Conservation (phyloP, 352 stramenopile species). For the Phytophthora sp. region DNA sequence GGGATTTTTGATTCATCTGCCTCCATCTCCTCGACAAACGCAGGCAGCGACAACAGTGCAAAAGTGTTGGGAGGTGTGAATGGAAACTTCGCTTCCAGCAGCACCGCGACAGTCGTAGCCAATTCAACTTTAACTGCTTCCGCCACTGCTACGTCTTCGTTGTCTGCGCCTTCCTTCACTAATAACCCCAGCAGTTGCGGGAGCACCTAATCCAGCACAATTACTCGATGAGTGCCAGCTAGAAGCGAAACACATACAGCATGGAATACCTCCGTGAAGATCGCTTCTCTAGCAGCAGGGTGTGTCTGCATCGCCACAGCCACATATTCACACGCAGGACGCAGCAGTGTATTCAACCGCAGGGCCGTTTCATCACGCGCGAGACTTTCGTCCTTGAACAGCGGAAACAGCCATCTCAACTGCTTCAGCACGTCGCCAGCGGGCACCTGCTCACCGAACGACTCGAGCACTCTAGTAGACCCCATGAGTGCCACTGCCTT, state of each 20-base stretch:
- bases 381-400: slow-evolving; percentile 43
- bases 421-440: slow-evolving; percentile 43
- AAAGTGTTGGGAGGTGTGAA: slow-evolving; percentile 49
- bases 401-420: slow-evolving; percentile 58
- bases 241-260: no score
- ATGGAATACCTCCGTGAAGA: slow-evolving; percentile 62
- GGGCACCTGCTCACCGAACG: slow-evolving; percentile 54
- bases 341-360: slow-evolving; percentile 58
- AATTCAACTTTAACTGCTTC: slow-evolving; percentile 63
- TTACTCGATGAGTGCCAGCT: neutral
- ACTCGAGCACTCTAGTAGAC: slow-evolving; percentile 64
- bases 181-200: slow-evolving; percentile 51
- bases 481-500: slow-evolving; percentile 78
- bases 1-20: slow-evolving; percentile 37
- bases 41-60: slow-evolving; percentile 52
- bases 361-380: slow-evolving; percentile 15
- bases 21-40: slow-evolving; percentile 64
- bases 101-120: slow-evolving; percentile 52
- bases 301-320: slow-evolving; percentile 76
- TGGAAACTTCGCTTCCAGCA: slow-evolving; percentile 63
- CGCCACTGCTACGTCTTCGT: slow-evolving; percentile 25
- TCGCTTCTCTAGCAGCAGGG: slow-evolving; percentile 30
- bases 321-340: slow-evolving; percentile 64
- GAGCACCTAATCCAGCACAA: slow-evolving; percentile 40
- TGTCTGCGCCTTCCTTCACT: slow-evolving; percentile 21